Percentiles rank a stretch among this genome's conserved stretches.
These are phyloP conservation scores for Medakamo hakoo DNA, from an alignment of 139 green algal species.

Conservation along the genomic window DNA sequence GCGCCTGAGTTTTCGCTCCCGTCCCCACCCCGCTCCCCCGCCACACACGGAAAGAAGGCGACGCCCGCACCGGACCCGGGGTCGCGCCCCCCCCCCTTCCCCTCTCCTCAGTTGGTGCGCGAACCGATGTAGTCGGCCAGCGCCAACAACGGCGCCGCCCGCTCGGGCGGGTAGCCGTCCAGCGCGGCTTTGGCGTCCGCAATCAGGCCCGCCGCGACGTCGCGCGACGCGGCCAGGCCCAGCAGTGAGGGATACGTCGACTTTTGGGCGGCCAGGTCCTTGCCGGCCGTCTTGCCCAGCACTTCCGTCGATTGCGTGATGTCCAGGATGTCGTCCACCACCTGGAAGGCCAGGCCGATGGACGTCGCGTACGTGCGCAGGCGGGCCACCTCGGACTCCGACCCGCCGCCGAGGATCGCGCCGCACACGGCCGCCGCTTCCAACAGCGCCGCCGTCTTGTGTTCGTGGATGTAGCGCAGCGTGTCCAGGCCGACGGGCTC, in stretches of 20 bases:
- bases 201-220: constrained; percentile 84
- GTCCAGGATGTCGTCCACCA: constrained; percentile 98
- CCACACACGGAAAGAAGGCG: too few relatives aligned
- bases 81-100: too few relatives aligned
- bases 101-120: constrained; percentile 62
- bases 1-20: too few relatives aligned
- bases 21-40: too few relatives aligned
- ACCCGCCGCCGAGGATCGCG: constrained; percentile 72
- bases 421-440: constrained; percentile 86
- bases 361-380: constrained; percentile 79
- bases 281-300: constrained; percentile 96
- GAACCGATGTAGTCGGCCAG: constrained; percentile 93
- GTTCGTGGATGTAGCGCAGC: constrained; percentile 95
- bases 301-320: constrained; percentile 80
- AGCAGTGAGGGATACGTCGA: constrained; percentile 94
- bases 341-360: constrained; percentile 97
- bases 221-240: constrained; percentile 19
- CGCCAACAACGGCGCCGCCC: constrained; percentile 66
- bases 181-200: constrained; percentile 77
- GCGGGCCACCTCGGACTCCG: constrained; percentile 70
- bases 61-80: too few relatives aligned
- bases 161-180: constrained; percentile 47
- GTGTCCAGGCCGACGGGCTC: constrained; percentile 75
- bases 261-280: constrained; percentile 88
- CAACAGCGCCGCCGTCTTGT: constrained; percentile 97